A percentile compares a stretch with the other conserved stretches of the same genome.
These are phyloP conservation scores for Cladosporium sp. DNA, from an alignment of 2,329 filamentous ascomycete species.

Conservation along the genomic window DNA sequence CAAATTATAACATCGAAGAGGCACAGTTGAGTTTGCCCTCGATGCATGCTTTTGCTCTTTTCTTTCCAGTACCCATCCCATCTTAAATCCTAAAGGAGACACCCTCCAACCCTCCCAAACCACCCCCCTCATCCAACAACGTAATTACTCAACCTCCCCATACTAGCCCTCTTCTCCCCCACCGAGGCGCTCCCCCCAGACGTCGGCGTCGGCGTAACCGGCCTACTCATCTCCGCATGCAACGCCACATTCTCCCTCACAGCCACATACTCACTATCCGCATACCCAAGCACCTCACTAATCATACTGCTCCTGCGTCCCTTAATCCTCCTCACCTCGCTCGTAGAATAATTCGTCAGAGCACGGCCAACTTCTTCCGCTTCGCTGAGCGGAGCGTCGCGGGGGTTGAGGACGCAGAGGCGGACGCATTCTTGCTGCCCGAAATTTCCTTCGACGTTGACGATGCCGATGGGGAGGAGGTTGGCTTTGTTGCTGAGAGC, in stretches of 20 bases:
- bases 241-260: constrained; percentile 85
- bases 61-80: too few relatives aligned
- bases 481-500: constrained; percentile 83
- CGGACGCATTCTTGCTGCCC: constrained; percentile 90
- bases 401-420: constrained; percentile 71
- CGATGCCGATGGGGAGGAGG: constrained; percentile 84
- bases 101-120: neutral
- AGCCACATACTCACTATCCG: constrained; percentile 91
- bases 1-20: neutral
- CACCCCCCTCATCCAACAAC: constrained; percentile 28
- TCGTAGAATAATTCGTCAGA: constrained; percentile 87
- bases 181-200: too few relatives aligned
- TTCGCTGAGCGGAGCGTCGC: constrained; percentile 43
- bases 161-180: constrained; percentile 19
- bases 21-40: neutral
- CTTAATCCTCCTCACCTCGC: constrained; percentile 80
- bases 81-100: too few relatives aligned
- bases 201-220: constrained; percentile 31
- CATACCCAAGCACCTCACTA: constrained; percentile 76
- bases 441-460: constrained; percentile 86
- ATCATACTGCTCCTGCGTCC: constrained; percentile 84
- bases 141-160: constrained; percentile 33
- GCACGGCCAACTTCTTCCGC: constrained; percentile 76
- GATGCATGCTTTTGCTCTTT: neutral
- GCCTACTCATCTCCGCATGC: constrained; percentile 45